Conservation (phyloP, 345 rosid species). For the Gossypium stocksii region DNA sequence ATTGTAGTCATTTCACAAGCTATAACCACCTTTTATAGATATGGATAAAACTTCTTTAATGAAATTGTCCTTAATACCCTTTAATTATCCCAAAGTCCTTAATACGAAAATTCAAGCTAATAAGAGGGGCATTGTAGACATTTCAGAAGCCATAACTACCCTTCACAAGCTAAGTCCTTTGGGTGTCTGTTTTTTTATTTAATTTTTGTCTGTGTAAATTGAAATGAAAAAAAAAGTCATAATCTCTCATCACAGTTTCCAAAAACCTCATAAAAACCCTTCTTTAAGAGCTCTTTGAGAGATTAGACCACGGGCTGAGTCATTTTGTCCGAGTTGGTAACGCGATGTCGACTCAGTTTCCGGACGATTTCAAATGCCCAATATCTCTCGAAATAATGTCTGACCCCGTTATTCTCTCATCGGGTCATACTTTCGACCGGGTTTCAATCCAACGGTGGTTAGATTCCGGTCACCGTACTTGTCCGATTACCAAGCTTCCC, state of each 20-base stretch:
- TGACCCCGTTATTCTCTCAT: slow-evolving; percentile 91
- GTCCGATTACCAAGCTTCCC: slow-evolving; percentile 81
- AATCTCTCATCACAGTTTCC: neutral
- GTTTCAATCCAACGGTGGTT: slow-evolving; percentile 89
- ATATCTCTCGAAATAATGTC: slow-evolving; percentile 95
- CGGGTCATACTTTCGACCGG: slow-evolving; percentile 98
- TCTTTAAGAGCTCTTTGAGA: neutral
- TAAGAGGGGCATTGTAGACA: slow-evolving; percentile 12
- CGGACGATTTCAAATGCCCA: slow-evolving; percentile 94
- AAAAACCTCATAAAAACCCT: slow-evolving; percentile 39
- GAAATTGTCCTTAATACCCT: slow-evolving; percentile 1
- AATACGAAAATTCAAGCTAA: neutral
- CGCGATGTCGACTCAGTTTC: slow-evolving; percentile 52
- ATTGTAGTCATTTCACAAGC: too few species aligned
- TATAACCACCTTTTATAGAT: too few species aligned
- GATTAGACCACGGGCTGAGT: neutral
- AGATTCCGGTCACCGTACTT: slow-evolving; percentile 83
- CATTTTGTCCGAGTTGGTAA: neutral
- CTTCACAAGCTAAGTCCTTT: neutral
- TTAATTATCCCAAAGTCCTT: neutral
- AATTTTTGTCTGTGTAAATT: neutral
- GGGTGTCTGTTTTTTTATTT: too few species aligned
- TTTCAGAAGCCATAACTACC: neutral
- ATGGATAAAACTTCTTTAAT: too few species aligned
- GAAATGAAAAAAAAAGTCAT: neutral